These are phyloP conservation scores for Citrullus amarus DNA, from an alignment of 306 rosid species.

Conservation along the genomic window DNA sequence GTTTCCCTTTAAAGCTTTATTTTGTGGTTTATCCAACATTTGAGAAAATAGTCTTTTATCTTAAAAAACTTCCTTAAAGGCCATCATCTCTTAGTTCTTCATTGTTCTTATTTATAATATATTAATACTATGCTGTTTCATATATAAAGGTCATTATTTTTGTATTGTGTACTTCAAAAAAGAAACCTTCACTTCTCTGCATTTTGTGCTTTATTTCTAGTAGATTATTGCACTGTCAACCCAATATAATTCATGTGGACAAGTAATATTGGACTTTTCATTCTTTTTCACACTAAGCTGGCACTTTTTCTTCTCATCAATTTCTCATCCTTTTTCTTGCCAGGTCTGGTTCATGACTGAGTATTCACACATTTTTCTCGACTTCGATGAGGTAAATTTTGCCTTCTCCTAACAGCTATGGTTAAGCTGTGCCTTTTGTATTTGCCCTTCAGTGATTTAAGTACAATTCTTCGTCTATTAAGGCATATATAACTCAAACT, in stretches of 20 bases:
- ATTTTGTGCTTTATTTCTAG: not conserved
- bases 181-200: not conserved
- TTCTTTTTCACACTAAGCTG: not conserved
- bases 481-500: not conserved
- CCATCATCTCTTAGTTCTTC: not conserved
- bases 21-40: slow-evolving; percentile 2
- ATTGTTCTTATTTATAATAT: not conserved
- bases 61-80: not conserved
- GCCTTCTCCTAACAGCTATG: slow-evolving; percentile 2
- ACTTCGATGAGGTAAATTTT: slow-evolving; percentile 72
- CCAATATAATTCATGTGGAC: not conserved
- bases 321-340: slow-evolving; percentile 10
- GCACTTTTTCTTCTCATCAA: not conserved
- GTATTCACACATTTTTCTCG: slow-evolving; percentile 58
- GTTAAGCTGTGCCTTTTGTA: not conserved
- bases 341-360: slow-evolving; percentile 95
- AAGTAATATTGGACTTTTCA: not conserved
- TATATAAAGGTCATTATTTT: not conserved
- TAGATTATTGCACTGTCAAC: not conserved
- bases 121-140: not conserved
- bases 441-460: not conserved
- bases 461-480: not conserved
- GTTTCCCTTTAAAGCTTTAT: not conserved
- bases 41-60: not conserved
- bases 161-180: not conserved